Evolutionary conservation across 2,329 filamentous ascomycete species (phyloP), one percentile per base, ranked within the genome.

Genomic region (Epichloe gansuensis): DNA sequence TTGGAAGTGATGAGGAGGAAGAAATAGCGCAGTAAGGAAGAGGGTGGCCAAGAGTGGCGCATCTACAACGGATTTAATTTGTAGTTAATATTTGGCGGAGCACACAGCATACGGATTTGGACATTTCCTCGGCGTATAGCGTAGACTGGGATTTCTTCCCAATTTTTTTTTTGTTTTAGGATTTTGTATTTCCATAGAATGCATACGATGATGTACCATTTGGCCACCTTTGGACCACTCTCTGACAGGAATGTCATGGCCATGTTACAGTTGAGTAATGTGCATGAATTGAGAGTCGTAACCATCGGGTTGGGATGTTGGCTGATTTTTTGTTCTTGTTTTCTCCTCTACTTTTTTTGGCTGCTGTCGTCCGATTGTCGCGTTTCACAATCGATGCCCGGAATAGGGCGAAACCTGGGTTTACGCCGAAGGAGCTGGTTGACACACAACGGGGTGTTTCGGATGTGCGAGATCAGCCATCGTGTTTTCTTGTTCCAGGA

Each of bases 1-100:
- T 44, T 59, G 58, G 52, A 27, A 39, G 15, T 53, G 39, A 52
- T 9, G 17, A 6, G 17, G 17, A 25, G 3, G 3, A 25, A 3
- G 3, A 21, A 34, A 12, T 15, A 23, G n/a, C 9, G 5, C 13
- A 38, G 12, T 2, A 1, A 34, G 34, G 12, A 34, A 27, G 12
- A 25, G 23, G 15, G 5, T 11, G 15, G 13, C 3, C 5, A 47
- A 21, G 27, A 3, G n/a, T 7, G 21, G 11, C 34, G 39, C 45
- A 39, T 44, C 27, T 31, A 15, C 31, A 31, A 17, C 17, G 17
- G 15, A 25, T 27, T 7, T 31, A 23, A 23, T 44, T 3, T 31
- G 27, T 31, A 31, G 27, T n/a, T 38, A 21, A 41, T n/a, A 36
- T 17, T 42, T 13, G 12, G 27, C n/a, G 25, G 35, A 12, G 31